A percentile compares a stretch with the other conserved stretches of the same genome.
phyloP scores from a whole-genome alignment of 1,284 basidiomycete species.

The Pascua guehoae region DNA sequence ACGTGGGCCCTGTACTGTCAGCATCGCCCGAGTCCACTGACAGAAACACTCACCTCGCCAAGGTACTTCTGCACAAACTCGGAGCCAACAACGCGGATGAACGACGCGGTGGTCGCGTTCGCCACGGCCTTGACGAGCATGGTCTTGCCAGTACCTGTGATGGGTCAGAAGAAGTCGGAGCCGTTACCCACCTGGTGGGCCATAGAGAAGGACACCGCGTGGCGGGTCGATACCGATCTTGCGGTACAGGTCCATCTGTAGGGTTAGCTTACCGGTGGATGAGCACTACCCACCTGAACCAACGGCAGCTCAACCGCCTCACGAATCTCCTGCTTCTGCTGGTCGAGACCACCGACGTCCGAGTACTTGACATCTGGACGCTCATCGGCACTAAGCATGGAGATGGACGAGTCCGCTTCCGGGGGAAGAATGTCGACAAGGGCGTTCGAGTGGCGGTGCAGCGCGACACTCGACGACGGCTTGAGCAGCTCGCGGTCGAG shows the following conservation, averaged over 20 bases:
- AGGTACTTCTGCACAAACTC: constrained; percentile 99
- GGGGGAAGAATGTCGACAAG: constrained; percentile 97
- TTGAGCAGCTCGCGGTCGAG: constrained; percentile 96
- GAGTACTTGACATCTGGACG: constrained; percentile 85
- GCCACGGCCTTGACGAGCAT: constrained; percentile 97
- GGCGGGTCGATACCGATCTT: constrained; percentile 99
- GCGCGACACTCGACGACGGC: constrained; percentile 92
- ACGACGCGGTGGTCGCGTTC: constrained; percentile 97
- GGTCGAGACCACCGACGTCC: constrained; percentile 95
- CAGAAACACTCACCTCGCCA: constrained; percentile 61
- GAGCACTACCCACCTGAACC: constrained; percentile 52
- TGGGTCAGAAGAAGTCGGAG: constrained; percentile 5
- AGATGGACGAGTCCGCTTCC: constrained; percentile 95
- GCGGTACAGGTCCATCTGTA: constrained; percentile 93
- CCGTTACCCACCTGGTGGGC: constrained; percentile 69
- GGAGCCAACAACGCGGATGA: constrained; percentile 94
- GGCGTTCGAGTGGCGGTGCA: constrained; percentile 97
- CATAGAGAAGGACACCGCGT: constrained; percentile 86
- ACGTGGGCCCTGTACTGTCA: constrained; percentile 66
- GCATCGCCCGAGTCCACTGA: neutral
- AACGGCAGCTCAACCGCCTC: constrained; percentile 99
- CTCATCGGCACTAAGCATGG: constrained; percentile 90
- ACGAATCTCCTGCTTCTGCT: constrained; percentile 98
- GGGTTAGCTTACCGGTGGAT: neutral
- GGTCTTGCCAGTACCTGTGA: constrained; percentile 90